Conservation (phyloP, 2,329 filamentous ascomycete species). For the Calcarisporium arbuscula region DNA sequence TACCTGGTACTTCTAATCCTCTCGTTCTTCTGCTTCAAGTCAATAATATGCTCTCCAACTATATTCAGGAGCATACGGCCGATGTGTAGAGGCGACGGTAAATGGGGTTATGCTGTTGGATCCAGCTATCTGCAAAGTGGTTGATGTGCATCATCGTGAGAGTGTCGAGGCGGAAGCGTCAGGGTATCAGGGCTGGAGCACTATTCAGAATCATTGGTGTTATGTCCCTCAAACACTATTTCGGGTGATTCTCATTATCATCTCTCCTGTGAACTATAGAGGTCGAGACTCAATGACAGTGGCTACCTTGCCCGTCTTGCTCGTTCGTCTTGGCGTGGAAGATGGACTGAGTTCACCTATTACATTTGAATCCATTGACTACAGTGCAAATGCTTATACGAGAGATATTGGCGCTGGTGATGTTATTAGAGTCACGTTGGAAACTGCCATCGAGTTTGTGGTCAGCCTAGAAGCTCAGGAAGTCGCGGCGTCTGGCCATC, state of each 20-base stretch:
- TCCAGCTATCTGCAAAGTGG: too few species aligned
- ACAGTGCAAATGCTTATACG: background rate
- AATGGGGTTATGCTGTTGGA: too few species aligned
- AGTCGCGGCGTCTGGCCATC: constrained; percentile 8
- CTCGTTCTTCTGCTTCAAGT: too few species aligned
- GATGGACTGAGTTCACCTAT: constrained; percentile 9
- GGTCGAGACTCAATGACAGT: constrained; percentile 1
- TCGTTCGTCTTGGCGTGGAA: constrained; percentile 5
- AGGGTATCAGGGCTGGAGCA: too few species aligned
- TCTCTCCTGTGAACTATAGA: background rate
- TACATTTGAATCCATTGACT: constrained; percentile 7
- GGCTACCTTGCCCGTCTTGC: background rate
- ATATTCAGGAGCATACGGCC: too few species aligned
- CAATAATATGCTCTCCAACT: too few species aligned
- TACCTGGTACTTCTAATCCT: too few species aligned
- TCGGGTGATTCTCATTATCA: background rate
- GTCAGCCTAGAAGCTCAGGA: constrained; percentile 9
- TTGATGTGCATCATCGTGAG: too few species aligned
- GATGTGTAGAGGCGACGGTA: too few species aligned
- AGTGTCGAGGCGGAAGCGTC: too few species aligned
- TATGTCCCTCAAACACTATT: constrained; percentile 4
- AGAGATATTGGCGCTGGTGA: background rate
- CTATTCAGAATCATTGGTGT: too few species aligned
- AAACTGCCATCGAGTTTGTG: constrained; percentile 9
- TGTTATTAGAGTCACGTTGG: constrained; percentile 4